Base-by-base conservation (phyloP, 306 rosid species). In the Citrullus mucosospermus region DNA sequence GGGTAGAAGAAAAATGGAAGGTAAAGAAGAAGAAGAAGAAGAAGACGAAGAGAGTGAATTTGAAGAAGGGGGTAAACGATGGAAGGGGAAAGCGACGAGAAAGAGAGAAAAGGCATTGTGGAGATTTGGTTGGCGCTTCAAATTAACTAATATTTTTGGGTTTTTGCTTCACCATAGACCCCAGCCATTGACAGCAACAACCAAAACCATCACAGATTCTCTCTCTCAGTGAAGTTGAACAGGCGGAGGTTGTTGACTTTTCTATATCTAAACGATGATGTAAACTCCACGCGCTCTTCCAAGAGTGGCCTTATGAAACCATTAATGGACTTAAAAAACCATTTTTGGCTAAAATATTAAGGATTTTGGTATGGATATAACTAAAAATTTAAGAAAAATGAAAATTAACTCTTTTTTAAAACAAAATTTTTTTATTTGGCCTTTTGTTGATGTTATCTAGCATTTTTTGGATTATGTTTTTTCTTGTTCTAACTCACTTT, bases 141-240 rank as follows among this genome's bases (percentile, higher is more conserved):
- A 50, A 72, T 72, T 72, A 14, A 72, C 77, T 15, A 72, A 72
- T 72, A 72, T 20, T 72, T 72, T 72, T 16, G 59, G 15, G 44
- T 1, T 72, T 50, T 72, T 72, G 15, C 77, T 48, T 72, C 77
- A 4, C 43, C 30, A 16, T 38, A 25, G 76, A 71, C 12, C 76
- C 2, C 56, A 50, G 20, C 77, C 43, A 72, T 48, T 50, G 77
- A 30, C 77, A 32, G 38, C 58, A 72, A 50, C 43, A 28, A 43
- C 54, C 54, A 48, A 48, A 48, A 53, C 57, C 12, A 69, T 22
- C 16, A 44, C 56, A 14, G 75, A 11, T 13, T 41, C 18, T 67
- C 28, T n/a, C 75, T 4, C 69, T 62, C 71, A 63, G 46, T 38
- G 30, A 5, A 48, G 13, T 15, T 55, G 18, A 69, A 50, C 46